A percentile compares a stretch with the other conserved stretches of the same genome.
Conservation (phyloP, 352 stramenopile species). For the Globisporangium emineosum region DNA sequence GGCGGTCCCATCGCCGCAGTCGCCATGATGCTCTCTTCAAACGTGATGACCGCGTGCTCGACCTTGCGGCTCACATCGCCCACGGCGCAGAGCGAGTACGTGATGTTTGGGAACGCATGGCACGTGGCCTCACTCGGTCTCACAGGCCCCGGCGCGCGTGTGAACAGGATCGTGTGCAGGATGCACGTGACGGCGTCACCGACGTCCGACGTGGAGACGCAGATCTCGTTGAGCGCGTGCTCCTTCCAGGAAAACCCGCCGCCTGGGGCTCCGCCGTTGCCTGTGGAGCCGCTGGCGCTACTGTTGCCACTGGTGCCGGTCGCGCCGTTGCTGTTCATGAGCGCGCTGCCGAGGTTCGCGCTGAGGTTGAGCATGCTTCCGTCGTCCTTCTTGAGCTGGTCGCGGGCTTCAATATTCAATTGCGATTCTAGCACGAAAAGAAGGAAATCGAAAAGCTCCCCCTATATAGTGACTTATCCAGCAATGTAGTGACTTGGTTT, state of each 20-base stretch:
- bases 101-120: constrained; percentile 69
- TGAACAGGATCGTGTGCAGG: constrained; percentile 83
- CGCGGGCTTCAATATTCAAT: neutral
- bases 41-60: constrained; percentile 55
- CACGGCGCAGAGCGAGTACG: constrained; percentile 74
- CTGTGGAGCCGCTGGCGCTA: neutral
- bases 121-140: constrained; percentile 74
- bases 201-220: constrained; percentile 49
- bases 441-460: constrained; percentile 8
- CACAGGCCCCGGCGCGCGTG: constrained; percentile 63
- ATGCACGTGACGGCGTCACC: constrained; percentile 65
- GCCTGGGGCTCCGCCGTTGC: neutral
- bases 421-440: neutral
- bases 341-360: constrained; percentile 11
- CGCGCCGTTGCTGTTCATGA: constrained; percentile 17
- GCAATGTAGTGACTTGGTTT: too few species aligned
- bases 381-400: neutral
- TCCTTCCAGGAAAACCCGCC: constrained; percentile 39
- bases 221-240: constrained; percentile 63
- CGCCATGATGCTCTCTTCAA: constrained; percentile 50
- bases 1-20: constrained; percentile 12
- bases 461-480: neutral
- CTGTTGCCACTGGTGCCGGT: neutral
- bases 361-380: constrained; percentile 14
- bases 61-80: constrained; percentile 80